Base-by-base conservation (phyloP, 495 filamentous ascomycete genomes). In the Paragyromitra xinjiangensis region DNA sequence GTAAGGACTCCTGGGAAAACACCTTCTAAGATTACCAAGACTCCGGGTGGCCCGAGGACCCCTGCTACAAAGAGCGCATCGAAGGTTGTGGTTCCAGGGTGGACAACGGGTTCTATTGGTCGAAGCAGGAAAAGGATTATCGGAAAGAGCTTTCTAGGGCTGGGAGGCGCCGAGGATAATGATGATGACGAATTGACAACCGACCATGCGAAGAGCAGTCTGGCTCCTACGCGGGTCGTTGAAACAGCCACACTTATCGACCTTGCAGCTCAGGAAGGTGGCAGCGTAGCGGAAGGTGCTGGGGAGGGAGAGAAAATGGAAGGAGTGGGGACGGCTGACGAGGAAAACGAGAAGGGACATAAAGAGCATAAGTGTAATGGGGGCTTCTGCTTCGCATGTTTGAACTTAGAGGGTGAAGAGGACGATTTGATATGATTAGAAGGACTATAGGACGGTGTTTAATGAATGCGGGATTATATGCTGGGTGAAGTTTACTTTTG, bases 331-430 rank as follows among this genome's bases (percentile, higher is more conserved):
- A 19, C 42, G 29, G 29, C 29, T 34, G 37, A 40, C 14, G 58
- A 39, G 22, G n/a, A 62, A 40, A 16, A 39, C 0, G 53, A 24
- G 34, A 34, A 12, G n/a, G 58, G 26, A 34, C 34, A 42, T 0
- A 34, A 37, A 3, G 26, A 48, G 4, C 75, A 71, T 40, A 78
- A 50, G 45, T 71, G 74, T 29, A 58, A 11, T 14, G 56, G 51
- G 6, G 53, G 74, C 11, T 79, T 79, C 19, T 79, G 77, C 24
- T 73, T 79, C 9, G 44, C 45, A 22, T 79, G 77, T 24, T 29
- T 79, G 66, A 48, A 64, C 9, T 50, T 78, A 9, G 77, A 79
- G 19, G 77, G 74, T 3, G 66, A 72, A 16, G 77, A 79, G 51
- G 77, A 79, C 24, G 75, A 79, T 53, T 66, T 79, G 8, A 40